Evolutionary conservation across 148 eudicot genomes (phyloP).

Genomic region (Camellia granthamiana): DNA sequence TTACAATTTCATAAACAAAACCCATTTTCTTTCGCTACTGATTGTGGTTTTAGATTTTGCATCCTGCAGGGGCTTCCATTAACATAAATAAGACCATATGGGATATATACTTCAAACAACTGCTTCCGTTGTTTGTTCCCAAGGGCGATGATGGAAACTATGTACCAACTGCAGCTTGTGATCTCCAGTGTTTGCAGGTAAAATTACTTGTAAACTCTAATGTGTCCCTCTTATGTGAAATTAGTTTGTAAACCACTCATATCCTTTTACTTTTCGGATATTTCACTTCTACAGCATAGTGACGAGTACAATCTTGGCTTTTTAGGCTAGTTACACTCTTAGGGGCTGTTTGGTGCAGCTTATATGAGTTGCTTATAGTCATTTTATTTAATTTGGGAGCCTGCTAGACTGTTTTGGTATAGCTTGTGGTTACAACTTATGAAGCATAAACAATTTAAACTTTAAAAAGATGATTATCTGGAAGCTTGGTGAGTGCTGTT

Average conservation of each 20-base stretch:
- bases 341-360: background rate
- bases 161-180: constrained; percentile 55
- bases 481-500: too few species aligned
- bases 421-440: too few species aligned
- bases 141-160: constrained; percentile 83
- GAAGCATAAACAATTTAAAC: too few species aligned
- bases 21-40: background rate
- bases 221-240: background rate
- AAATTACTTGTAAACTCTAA: background rate
- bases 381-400: too few species aligned
- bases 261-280: background rate
- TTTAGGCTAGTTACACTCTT: background rate
- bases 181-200: constrained; percentile 86
- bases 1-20: background rate
- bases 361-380: too few species aligned
- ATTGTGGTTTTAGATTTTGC: constrained; percentile 35
- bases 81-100: constrained; percentile 63
- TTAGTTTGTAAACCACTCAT: background rate
- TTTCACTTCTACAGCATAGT: background rate
- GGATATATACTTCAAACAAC: constrained; percentile 60
- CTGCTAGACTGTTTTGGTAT: too few species aligned
- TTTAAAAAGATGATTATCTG: too few species aligned
- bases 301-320: background rate
- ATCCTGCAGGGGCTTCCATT: constrained; percentile 55
- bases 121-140: constrained; percentile 52